phyloP scores from a whole-genome alignment of 2,329 filamentous ascomycete species.

The Fusarium paranaense region DNA sequence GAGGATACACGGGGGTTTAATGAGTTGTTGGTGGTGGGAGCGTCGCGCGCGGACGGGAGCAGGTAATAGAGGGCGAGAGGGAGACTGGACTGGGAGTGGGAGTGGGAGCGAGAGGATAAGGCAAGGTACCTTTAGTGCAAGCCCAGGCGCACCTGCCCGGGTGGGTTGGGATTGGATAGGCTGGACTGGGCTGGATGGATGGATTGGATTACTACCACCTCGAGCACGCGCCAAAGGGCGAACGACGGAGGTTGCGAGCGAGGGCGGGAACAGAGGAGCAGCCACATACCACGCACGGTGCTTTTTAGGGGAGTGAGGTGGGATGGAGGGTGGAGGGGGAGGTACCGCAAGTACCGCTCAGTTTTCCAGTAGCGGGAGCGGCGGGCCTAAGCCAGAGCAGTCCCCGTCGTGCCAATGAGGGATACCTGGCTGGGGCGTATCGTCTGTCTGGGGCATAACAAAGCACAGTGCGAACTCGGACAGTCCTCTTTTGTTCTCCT shows the following conservation, averaged over 20 bases:
- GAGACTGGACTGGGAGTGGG: constrained; percentile 15
- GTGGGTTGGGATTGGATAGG: constrained; percentile 34
- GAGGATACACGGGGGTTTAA: constrained; percentile 51
- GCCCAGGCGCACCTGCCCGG: constrained; percentile 30
- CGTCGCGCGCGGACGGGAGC: constrained; percentile 37
- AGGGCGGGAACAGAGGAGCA: constrained; percentile 34
- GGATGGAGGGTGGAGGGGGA: constrained; percentile 34
- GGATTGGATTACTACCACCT: constrained; percentile 13
- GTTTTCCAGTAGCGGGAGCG: constrained; percentile 24
- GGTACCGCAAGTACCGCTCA: constrained; percentile 16
- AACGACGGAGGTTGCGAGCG: constrained; percentile 26
- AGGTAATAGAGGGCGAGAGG: constrained; percentile 32
- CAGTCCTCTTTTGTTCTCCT: neutral
- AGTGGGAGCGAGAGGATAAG: constrained; percentile 26
- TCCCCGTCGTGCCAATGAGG: constrained; percentile 26
- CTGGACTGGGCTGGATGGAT: neutral
- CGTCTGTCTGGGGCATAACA: constrained; percentile 6
- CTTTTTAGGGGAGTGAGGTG: constrained; percentile 36
- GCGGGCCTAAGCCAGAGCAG: constrained; percentile 21
- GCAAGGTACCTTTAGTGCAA: constrained; percentile 33
- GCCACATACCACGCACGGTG: constrained; percentile 47
- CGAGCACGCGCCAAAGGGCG: constrained; percentile 39
- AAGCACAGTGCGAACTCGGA: constrained; percentile 28
- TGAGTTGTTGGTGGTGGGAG: constrained; percentile 45
- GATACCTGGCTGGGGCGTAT: constrained; percentile 8